Percentiles rank a stretch among this genome's conserved stretches.
phyloP scores from a whole-genome alignment of 768 basidiomycete species.

The Rhizopogon vinicolor region DNA sequence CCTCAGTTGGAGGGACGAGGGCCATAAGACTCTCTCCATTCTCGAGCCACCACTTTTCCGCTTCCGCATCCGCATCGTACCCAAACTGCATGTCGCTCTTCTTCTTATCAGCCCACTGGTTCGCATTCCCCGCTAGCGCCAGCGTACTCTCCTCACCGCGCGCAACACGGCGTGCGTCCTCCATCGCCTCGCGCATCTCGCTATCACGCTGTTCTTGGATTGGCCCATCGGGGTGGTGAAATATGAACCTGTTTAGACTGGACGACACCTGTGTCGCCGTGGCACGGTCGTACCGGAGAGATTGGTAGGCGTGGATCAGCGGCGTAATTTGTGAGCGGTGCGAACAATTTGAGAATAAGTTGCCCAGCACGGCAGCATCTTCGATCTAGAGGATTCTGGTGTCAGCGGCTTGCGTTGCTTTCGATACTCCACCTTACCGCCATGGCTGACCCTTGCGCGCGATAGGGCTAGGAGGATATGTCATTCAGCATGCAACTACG shows the following conservation, averaged over 20 bases:
- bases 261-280: constrained; percentile 47
- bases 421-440: constrained; percentile 30
- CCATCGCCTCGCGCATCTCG: constrained; percentile 49
- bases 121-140: constrained; percentile 33
- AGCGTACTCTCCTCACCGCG: constrained; percentile 10
- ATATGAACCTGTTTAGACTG: constrained; percentile 46
- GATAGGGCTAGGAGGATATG: constrained; percentile 35
- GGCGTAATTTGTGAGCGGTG: constrained; percentile 37
- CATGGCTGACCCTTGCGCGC: constrained; percentile 54
- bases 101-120: constrained; percentile 55
- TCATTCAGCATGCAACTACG: background rate
- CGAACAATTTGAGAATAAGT: constrained; percentile 45
- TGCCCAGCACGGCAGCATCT: constrained; percentile 37
- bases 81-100: constrained; percentile 46
- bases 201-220: constrained; percentile 47
- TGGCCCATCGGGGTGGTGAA: constrained; percentile 53
- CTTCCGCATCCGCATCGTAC: constrained; percentile 50
- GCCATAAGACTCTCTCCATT: constrained; percentile 20
- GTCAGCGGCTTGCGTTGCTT: background rate
- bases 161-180: constrained; percentile 25
- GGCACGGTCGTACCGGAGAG: constrained; percentile 46
- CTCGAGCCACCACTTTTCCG: constrained; percentile 47
- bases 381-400: constrained; percentile 23
- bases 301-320: constrained; percentile 50
- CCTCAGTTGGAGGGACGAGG: background rate